These are phyloP conservation scores for Metschnikowia santaceciliae DNA, from an alignment of 805 yeast species.

Conservation along the genomic window DNA sequence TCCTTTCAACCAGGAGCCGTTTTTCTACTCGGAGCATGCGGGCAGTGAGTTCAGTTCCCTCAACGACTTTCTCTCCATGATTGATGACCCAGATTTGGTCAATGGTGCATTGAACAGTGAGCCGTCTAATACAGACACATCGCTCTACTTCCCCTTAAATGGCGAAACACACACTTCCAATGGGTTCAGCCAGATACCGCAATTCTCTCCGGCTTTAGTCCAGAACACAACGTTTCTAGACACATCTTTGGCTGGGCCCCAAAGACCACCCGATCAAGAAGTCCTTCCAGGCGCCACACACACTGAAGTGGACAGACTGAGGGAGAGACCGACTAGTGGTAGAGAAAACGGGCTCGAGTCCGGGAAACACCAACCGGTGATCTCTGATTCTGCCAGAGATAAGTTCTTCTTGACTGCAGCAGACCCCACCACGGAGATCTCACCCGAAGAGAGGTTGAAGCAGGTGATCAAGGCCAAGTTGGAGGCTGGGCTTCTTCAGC, in stretches of 20 bases:
- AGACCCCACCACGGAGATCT: conserved; percentile 90
- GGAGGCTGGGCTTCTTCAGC: conserved; percentile 88
- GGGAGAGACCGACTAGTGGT: background rate
- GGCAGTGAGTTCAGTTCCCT: conserved; percentile 89
- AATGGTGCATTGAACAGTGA: conserved; percentile 36
- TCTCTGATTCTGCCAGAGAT: conserved; percentile 79
- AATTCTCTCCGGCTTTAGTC: conserved; percentile 25
- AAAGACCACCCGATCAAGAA: background rate
- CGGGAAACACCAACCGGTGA: conserved; percentile 33
- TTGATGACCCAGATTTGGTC: conserved; percentile 77
- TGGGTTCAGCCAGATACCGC: conserved; percentile 21
- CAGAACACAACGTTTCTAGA: conserved; percentile 8
- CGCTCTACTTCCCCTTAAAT: conserved; percentile 15
- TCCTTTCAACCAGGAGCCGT: conserved; percentile 60
- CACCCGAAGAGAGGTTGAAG: conserved; percentile 89
- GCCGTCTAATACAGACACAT: conserved; percentile 12
- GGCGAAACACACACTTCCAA: conserved; percentile 6
- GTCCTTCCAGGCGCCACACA: conserved; percentile 16
- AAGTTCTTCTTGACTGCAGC: conserved; percentile 95
- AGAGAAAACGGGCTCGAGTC: background rate
- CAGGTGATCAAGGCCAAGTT: conserved; percentile 92
- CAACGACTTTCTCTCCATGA: conserved; percentile 83
- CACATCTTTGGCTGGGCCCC: background rate
- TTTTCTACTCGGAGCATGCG: conserved; percentile 85
- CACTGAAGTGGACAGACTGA: background rate